Conservation (phyloP, 2,329 filamentous ascomycete species). For the Neurospora sp. region DNA sequence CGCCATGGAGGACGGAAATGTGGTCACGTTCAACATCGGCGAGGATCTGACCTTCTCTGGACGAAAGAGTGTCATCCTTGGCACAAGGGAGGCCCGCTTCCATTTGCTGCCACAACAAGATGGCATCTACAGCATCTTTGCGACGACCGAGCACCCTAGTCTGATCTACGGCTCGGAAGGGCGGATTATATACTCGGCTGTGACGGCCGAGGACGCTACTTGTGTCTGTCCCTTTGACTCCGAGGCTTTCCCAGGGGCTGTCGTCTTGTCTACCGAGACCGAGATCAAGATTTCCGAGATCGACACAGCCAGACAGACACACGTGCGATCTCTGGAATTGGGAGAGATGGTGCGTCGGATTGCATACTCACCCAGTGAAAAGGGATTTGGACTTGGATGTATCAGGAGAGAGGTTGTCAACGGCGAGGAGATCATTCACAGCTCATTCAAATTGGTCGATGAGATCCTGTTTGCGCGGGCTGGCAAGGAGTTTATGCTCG, state of each 20-base stretch:
- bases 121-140: conserved; percentile 71
- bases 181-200: conserved; percentile 82
- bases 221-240: conserved; percentile 76
- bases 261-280: conserved; percentile 67
- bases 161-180: conserved; percentile 86
- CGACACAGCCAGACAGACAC: conserved; percentile 76
- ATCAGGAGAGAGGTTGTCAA: conserved; percentile 62
- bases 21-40: conserved; percentile 72
- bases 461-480: conserved; percentile 78
- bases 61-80: conserved; percentile 73
- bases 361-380: conserved; percentile 69
- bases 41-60: conserved; percentile 53
- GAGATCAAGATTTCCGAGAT: conserved; percentile 73
- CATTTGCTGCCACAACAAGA: conserved; percentile 62
- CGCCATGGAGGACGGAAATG: conserved; percentile 84
- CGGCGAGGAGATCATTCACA: conserved; percentile 66
- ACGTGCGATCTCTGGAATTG: conserved; percentile 71
- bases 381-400: conserved; percentile 78
- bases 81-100: conserved; percentile 74
- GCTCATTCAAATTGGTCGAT: conserved; percentile 81
- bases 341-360: conserved; percentile 77
- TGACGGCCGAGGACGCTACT: conserved; percentile 78
- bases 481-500: conserved; percentile 55
- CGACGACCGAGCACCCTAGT: conserved; percentile 87
- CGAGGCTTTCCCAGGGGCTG: conserved; percentile 67